Percentiles rank a stretch among this genome's conserved stretches.
Conservation (phyloP, 2,329 filamentous ascomycete genomes). For the Talaromyces sp. region DNA sequence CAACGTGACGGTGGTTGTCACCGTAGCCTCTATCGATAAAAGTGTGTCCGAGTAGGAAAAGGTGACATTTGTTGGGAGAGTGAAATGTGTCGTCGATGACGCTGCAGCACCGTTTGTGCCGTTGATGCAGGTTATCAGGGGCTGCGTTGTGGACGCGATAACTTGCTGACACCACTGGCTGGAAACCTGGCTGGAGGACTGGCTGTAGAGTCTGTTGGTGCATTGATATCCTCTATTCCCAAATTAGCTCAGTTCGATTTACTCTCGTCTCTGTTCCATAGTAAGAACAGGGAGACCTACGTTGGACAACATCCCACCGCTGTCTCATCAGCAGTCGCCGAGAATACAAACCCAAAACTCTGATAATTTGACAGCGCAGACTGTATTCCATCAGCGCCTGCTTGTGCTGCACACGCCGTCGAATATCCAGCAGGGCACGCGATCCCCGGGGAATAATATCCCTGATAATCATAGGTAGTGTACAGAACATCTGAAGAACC, state of each 20-base stretch:
- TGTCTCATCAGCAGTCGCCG: conserved; percentile 1
- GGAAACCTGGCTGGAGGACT: neutral
- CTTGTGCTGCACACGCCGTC: conserved; percentile 10
- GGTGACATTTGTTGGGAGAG: neutral
- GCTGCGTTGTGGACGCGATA: conserved; percentile 1
- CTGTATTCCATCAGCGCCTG: neutral
- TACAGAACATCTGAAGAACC: neutral
- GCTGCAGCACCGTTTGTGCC: neutral
- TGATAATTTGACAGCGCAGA: neutral
- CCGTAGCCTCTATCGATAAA: neutral
- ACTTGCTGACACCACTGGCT: conserved; percentile 1
- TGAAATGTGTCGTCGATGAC: neutral
- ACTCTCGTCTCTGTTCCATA: too few relatives aligned
- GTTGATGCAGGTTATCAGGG: neutral
- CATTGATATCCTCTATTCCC: conserved; percentile 3
- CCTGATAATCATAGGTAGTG: neutral
- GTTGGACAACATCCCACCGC: conserved; percentile 13
- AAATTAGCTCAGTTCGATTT: neutral
- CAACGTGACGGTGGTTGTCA: neutral
- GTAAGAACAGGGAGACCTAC: neutral
- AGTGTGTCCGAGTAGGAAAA: neutral
- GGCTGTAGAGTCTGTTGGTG: neutral
- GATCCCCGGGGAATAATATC: conserved; percentile 8
- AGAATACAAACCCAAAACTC: neutral
- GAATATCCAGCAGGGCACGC: conserved; percentile 10